Evolutionary conservation across 331 rosid genomes (phyloP).

Genomic region (Acacia pycnantha): DNA sequence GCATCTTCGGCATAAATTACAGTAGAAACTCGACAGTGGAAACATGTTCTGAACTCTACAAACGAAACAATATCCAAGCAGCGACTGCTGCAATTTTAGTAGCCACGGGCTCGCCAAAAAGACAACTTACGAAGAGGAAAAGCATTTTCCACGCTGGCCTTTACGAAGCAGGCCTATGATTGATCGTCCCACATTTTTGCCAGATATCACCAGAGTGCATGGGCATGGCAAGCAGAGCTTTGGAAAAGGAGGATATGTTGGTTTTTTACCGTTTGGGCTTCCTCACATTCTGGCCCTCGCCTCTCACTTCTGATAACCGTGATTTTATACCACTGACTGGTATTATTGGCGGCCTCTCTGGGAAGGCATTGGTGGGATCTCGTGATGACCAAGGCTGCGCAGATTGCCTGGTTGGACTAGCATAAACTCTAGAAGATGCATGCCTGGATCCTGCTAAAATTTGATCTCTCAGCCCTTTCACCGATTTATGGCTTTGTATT

Average conservation of each 20-base stretch:
- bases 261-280: slow-evolving; percentile 59
- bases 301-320: slow-evolving; percentile 68
- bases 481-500: slow-evolving; percentile 67
- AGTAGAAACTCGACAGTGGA: slow-evolving; percentile 35
- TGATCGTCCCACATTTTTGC: slow-evolving; percentile 2
- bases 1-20: slow-evolving; percentile 39
- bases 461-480: slow-evolving; percentile 75
- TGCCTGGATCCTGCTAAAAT: slow-evolving; percentile 64
- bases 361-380: slow-evolving; percentile 45
- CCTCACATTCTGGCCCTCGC: slow-evolving; percentile 58
- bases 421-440: slow-evolving; percentile 55
- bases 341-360: slow-evolving; percentile 52
- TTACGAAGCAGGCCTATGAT: slow-evolving; percentile 17
- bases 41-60: slow-evolving; percentile 53
- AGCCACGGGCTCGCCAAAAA: slow-evolving; percentile 28
- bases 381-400: slow-evolving; percentile 72
- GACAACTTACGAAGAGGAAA: not conserved
- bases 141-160: slow-evolving; percentile 10
- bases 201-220: not conserved
- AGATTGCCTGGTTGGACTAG: slow-evolving; percentile 82
- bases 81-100: slow-evolving; percentile 46
- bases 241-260: not conserved
- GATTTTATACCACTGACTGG: slow-evolving; percentile 66
- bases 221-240: slow-evolving; percentile 10
- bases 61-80: slow-evolving; percentile 53